Evolutionary conservation across 257 asterid species (phyloP), one percentile per base, ranked within the genome.

Genomic region (Nicotiana tomentosiformis): DNA sequence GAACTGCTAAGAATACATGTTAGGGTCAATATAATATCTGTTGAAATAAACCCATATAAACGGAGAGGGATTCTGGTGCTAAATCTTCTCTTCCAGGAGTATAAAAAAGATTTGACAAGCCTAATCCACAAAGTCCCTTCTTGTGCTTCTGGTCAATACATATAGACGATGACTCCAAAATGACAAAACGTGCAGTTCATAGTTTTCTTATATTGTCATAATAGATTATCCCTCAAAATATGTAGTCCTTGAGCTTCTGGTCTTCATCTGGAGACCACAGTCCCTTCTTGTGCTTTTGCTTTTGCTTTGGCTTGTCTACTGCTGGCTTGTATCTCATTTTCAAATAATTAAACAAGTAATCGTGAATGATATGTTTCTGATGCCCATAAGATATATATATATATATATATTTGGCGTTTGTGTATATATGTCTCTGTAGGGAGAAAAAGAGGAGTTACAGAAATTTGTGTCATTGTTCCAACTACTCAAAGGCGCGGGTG

Each of bases 251-350:
- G 68, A 94, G 98, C 92, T 90, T 94, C n/a, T 85, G 84, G 49
- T 94, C 98, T 86, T 94, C 97, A 53, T 94, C 97, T 2, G 98
- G 97, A 12, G 97, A 92, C 98, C 97, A 94, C 1, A 94, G 39
- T 0, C 97, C 98, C 84, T 89, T 93, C 95, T 82, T 92, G 87
- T 87, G 90, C 90, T 89, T 94, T 23, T 82, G 23, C 23, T 20
- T 20, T 20, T 80, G 87, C 84, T 86, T 92, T 64, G 77, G 64
- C 82, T 81, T 90, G 43, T 89, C 93, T 2, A 43, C 72, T 57
- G 14, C 66, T 11, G 77, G 46, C 83, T 84, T 89, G 56, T 67
- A 68, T 69, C 84, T 91, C 98, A 92, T 92, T 83, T n/a, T 84
- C 81, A 32, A 16, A 57, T 69, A 39, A 9, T 17, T 37, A 37